Evolutionary conservation across 208 protist genomes (phyloP), one percentile per base, ranked within the genome.

Genomic region (Entamoeba dispar): DNA sequence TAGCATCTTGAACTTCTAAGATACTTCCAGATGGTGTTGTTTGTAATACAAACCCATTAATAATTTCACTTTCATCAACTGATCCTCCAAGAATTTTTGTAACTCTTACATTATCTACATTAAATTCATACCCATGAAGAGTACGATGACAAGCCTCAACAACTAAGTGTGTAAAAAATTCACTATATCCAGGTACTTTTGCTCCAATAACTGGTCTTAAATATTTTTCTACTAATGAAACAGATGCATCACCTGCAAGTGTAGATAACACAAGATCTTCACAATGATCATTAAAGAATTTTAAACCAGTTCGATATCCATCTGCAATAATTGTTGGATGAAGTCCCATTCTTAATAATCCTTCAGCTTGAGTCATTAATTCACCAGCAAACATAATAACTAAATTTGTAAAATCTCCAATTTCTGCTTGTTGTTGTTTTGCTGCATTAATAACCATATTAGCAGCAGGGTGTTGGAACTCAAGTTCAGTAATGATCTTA

Each of bases 371-470:
- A 12, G 97, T 96, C 22, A 99, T 97, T 19, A 99, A 95, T 96
- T 99, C 98, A 92, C 99, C 99, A 92, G 97, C 98, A 4, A 99
- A 96, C 77, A 98, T 96, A 50, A 99, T 96, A 77, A 99, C 98
- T 77, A 99, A 97, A 96, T 99, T 99, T 61, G 98, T 99, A 55
- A 97, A 98, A 95, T 99, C 99, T 52, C 99, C 99, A 61, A 98
- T 49, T 77, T 99, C 98, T 94, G 98, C 95, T 94, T 99, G 97
- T 97, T 99, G 98, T 91, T 98, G 98, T 93, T 99, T 95, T n/a
- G 99, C 96, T 50, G 98, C 98, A 92, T 99, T 96, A n/a, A 99
- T 98, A 6, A 99, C 93, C 92, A 99, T 96, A 96, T 99, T 99
- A 7, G 98, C 98, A 15, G 98, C 98, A 55, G 98, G 98, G 94